A percentile compares a stretch with the other conserved stretches of the same genome.
Evolutionary conservation across 2,329 filamentous ascomycete species (phyloP).

Genomic region (Verticillium tricorpus): DNA sequence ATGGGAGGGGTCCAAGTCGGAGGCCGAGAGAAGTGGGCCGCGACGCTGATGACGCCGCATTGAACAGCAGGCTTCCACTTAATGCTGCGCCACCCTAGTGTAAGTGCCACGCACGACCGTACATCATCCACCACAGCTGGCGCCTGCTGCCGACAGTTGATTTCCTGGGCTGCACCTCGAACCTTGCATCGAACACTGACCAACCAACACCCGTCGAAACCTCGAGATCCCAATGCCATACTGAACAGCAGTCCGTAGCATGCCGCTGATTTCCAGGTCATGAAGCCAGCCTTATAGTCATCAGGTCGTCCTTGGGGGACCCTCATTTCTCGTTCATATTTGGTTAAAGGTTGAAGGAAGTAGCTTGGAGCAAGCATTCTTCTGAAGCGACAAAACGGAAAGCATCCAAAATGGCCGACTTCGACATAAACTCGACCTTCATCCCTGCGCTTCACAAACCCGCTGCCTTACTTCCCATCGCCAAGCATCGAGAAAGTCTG

Average conservation of each 20-base stretch:
- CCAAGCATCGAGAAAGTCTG: constrained; percentile 72
- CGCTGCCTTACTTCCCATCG: constrained; percentile 76
- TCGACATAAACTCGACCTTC: constrained; percentile 52
- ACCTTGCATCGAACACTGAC: not conserved
- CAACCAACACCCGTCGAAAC: not conserved
- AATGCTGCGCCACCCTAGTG: not conserved
- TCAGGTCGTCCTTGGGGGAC: not conserved
- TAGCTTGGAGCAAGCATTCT: no score
- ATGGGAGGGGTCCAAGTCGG: constrained; percentile 12
- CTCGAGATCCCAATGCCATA: not conserved
- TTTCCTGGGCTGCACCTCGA: not conserved
- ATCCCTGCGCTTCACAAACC: constrained; percentile 88
- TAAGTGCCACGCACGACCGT: not conserved
- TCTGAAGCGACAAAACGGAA: not conserved
- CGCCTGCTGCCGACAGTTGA: not conserved
- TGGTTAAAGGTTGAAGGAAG: not conserved
- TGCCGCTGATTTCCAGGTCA: not conserved
- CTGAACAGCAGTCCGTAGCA: not conserved
- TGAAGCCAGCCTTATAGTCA: not conserved
- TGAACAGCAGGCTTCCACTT: not conserved
- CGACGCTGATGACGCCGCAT: constrained; percentile 15
- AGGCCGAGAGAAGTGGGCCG: constrained; percentile 11
- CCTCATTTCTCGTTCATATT: not conserved
- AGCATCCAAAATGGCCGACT: constrained; percentile 44
- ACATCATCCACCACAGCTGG: not conserved